Conservation (phyloP, 495 filamentous ascomycete species). For the Tuber calosporum region DNA sequence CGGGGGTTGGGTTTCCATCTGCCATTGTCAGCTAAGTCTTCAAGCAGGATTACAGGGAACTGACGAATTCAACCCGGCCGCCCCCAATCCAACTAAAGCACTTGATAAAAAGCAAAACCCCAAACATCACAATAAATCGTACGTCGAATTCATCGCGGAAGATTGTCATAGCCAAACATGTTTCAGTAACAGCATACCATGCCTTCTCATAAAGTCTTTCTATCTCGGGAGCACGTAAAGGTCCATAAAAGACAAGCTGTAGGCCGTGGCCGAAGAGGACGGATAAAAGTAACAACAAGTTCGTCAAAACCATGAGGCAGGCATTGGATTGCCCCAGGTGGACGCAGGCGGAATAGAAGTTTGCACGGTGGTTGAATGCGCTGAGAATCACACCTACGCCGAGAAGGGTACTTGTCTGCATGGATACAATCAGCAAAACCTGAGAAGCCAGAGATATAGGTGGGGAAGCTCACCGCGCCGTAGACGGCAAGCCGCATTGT, state of each 20-base stretch:
- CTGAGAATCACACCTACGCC: conserved; percentile 76
- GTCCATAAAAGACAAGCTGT: conserved; percentile 84
- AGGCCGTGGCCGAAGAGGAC: conserved; percentile 73
- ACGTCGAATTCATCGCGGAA: conserved; percentile 90
- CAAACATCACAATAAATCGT: conserved; percentile 94
- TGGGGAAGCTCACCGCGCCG: conserved; percentile 37
- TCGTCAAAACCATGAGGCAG: conserved; percentile 88
- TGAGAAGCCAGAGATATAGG: conserved; percentile 9
- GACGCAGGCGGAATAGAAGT: conserved; percentile 95
- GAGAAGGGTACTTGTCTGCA: conserved; percentile 64
- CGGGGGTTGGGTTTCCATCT: conserved; percentile 80
- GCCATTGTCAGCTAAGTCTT: not conserved
- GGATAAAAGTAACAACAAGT: conserved; percentile 70
- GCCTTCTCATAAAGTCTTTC: conserved; percentile 95
- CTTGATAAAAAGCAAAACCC: conserved; percentile 81
- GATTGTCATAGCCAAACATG: conserved; percentile 97
- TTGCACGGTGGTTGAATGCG: conserved; percentile 87
- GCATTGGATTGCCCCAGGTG: conserved; percentile 93
- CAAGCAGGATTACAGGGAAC: conserved; percentile 4
- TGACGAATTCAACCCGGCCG: conserved; percentile 81
- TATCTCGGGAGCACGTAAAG: conserved; percentile 83
- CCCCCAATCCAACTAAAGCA: conserved; percentile 98
- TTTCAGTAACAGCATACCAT: conserved; percentile 96
- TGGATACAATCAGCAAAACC: conserved; percentile 17
- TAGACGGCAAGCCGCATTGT: conserved; percentile 50